A percentile compares a stretch with the other conserved stretches of the same genome.
These are phyloP conservation scores for Dactylellina parvicollis DNA, from an alignment of 2,329 filamentous ascomycete species.

Conservation along the genomic window DNA sequence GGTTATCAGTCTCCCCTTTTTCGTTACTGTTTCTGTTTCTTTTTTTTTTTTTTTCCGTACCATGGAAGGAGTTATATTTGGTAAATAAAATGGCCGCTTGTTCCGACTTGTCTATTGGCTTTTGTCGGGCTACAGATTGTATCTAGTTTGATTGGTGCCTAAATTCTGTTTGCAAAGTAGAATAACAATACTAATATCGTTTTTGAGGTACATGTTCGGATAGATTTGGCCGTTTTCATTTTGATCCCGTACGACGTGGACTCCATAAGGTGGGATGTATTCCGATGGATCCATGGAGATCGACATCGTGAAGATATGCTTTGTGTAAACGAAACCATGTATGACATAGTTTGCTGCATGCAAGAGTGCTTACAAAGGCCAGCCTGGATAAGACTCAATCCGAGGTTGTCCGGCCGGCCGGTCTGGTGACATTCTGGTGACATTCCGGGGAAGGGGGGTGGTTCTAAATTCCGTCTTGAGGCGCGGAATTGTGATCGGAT, in stretches of 20 bases:
- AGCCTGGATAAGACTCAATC: background rate
- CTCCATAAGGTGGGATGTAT: background rate
- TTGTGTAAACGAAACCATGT: constrained; percentile 2
- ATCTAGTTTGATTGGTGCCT: too few species aligned
- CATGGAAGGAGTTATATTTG: constrained; percentile 16
- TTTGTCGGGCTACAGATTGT: too few species aligned
- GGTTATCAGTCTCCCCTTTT: background rate
- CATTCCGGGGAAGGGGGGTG: too few species aligned
- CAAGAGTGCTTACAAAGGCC: background rate
- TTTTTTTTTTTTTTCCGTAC: background rate
- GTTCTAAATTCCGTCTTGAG: background rate
- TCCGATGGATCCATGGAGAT: constrained; percentile 1
- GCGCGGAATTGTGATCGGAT: background rate
- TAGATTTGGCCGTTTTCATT: too few species aligned
- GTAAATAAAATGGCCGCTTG: constrained; percentile 8
- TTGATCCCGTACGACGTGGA: too few species aligned
- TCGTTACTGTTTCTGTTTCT: constrained; percentile 18
- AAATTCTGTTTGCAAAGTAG: too few species aligned
- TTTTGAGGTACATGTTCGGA: background rate
- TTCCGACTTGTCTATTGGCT: constrained; percentile 5
- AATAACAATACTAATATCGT: too few species aligned
- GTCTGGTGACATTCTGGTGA: too few species aligned
- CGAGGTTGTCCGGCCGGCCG: constrained; percentile 4
- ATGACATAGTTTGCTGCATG: background rate
- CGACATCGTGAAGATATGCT: background rate